These are phyloP conservation scores for Amborella trichopoda DNA, from an alignment of 164 flowering plant genomes.

Conservation along the genomic window DNA sequence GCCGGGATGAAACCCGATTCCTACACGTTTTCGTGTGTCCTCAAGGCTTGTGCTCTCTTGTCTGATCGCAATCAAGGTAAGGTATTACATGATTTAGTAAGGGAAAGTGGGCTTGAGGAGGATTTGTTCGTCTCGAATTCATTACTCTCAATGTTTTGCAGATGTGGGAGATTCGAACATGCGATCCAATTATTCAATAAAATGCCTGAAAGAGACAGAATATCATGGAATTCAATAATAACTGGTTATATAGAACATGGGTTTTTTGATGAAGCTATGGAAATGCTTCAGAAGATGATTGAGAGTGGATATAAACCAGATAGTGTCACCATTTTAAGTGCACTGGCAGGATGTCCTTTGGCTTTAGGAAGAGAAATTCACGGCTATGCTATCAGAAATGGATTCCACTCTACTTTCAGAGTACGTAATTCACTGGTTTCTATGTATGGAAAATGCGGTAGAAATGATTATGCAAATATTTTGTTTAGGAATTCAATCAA, in stretches of 20 bases:
- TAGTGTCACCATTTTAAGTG: slow-evolving; percentile 11
- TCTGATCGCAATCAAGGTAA: slow-evolving; percentile 12
- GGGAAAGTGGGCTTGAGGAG: slow-evolving; percentile 10
- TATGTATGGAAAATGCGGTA: slow-evolving; percentile 16
- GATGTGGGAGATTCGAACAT: slow-evolving; percentile 10
- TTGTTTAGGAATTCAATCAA: slow-evolving; percentile 1
- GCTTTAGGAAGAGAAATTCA: slow-evolving; percentile 15
- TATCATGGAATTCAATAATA: slow-evolving; percentile 22
- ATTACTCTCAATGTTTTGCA: slow-evolving; percentile 18
- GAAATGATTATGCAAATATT: slow-evolving; percentile 9
- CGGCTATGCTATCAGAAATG: slow-evolving; percentile 11
- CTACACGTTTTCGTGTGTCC: slow-evolving; percentile 17
- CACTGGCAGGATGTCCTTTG: slow-evolving; percentile 7
- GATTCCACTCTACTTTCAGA: slow-evolving; percentile 6
- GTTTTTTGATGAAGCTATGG: slow-evolving; percentile 13
- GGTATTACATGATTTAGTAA: slow-evolving; percentile 7
- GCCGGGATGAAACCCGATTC: slow-evolving; percentile 16
- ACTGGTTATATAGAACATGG: slow-evolving; percentile 13
- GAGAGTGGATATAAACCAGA: slow-evolving; percentile 12
- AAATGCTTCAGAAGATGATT: slow-evolving; percentile 10
- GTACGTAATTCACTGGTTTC: slow-evolving; percentile 17
- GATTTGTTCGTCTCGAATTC: slow-evolving; percentile 18
- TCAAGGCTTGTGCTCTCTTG: slow-evolving; percentile 15
- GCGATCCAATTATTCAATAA: slow-evolving; percentile 14
- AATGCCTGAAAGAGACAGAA: slow-evolving; percentile 17